phyloP scores from a whole-genome alignment of 2,329 filamentous ascomycete species.

The Endoconidiophora laricicola region DNA sequence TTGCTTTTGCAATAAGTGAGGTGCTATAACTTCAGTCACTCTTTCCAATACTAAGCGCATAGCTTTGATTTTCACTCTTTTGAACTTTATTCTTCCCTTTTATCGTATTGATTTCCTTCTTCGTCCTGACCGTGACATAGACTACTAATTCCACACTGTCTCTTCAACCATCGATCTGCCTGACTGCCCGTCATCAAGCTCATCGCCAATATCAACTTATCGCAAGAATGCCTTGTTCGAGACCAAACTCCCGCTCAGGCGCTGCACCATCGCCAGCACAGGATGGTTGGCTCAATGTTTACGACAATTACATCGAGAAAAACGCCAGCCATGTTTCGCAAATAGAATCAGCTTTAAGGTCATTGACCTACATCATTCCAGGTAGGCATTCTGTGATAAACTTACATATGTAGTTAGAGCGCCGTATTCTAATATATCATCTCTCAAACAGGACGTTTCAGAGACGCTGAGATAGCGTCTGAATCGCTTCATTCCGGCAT shows the following conservation, averaged over 20 bases:
- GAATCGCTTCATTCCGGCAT: conserved; percentile 82
- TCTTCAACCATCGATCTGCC: neutral
- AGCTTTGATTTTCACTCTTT: too few relatives aligned
- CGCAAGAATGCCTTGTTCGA: conserved; percentile 1
- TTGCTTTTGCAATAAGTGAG: too few relatives aligned
- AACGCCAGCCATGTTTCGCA: conserved; percentile 88
- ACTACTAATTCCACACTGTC: neutral
- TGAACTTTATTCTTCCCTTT: neutral
- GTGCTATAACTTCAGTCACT: too few relatives aligned
- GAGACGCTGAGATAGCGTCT: conserved; percentile 86
- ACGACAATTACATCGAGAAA: conserved; percentile 83
- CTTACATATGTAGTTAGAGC: too few relatives aligned
- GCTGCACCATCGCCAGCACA: neutral
- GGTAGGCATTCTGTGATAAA: conserved; percentile 27
- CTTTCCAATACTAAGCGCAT: too few relatives aligned
- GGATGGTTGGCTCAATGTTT: conserved; percentile 46
- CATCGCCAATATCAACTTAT: neutral
- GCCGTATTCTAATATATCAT: neutral
- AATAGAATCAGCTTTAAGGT: conserved; percentile 84
- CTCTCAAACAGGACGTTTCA: conserved; percentile 48
- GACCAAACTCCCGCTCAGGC: neutral
- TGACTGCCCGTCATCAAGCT: neutral
- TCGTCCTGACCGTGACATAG: neutral
- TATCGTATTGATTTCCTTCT: neutral
- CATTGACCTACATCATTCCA: conserved; percentile 89